phyloP scores from a whole-genome alignment of 495 filamentous ascomycete species.

The Jackrogersella minutella region DNA sequence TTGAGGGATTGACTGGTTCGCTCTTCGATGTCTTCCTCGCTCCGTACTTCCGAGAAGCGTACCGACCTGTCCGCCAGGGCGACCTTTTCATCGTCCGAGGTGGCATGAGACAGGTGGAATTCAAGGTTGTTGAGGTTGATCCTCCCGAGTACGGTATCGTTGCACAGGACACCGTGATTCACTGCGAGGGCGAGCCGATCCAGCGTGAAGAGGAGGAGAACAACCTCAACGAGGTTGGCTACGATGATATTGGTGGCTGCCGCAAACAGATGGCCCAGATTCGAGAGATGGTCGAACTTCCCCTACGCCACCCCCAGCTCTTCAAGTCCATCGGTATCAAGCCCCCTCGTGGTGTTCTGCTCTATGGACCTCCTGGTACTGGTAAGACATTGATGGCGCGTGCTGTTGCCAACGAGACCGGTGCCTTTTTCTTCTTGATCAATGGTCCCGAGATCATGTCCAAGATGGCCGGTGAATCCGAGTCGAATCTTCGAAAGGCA shows the following conservation, averaged over 20 bases:
- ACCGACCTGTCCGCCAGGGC: slow-evolving; percentile 93
- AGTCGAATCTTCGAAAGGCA: slow-evolving; percentile 95
- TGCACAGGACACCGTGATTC: slow-evolving; percentile 97
- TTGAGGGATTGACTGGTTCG: slow-evolving; percentile 95
- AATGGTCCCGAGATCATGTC: slow-evolving; percentile 99
- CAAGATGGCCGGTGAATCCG: slow-evolving; percentile 99
- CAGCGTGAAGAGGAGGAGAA: slow-evolving; percentile 99
- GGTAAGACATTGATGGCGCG: slow-evolving; percentile 99
- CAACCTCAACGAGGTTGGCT: slow-evolving; percentile 98
- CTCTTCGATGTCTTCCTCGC: slow-evolving; percentile 99
- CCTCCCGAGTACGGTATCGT: slow-evolving; percentile 98
- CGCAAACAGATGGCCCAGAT: slow-evolving; percentile 99
- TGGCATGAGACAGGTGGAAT: slow-evolving; percentile 98
- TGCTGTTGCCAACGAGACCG: slow-evolving; percentile 98
- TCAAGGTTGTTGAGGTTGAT: slow-evolving; percentile 99
- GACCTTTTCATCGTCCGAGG: slow-evolving; percentile 97
- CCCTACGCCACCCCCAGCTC: slow-evolving; percentile 93
- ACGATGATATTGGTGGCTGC: slow-evolving; percentile 99
- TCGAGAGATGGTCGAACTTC: slow-evolving; percentile 96
- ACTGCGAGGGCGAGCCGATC: slow-evolving; percentile 98
- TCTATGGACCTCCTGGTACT: slow-evolving; percentile 97
- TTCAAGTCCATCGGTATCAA: slow-evolving; percentile 99
- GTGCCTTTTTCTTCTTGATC: slow-evolving; percentile 99
- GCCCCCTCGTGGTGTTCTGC: slow-evolving; percentile 96
- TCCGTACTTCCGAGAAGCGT: slow-evolving; percentile 99